Base-by-base conservation (phyloP, 1,284 basidiomycete species). In the Moesziomyces antarcticus region DNA sequence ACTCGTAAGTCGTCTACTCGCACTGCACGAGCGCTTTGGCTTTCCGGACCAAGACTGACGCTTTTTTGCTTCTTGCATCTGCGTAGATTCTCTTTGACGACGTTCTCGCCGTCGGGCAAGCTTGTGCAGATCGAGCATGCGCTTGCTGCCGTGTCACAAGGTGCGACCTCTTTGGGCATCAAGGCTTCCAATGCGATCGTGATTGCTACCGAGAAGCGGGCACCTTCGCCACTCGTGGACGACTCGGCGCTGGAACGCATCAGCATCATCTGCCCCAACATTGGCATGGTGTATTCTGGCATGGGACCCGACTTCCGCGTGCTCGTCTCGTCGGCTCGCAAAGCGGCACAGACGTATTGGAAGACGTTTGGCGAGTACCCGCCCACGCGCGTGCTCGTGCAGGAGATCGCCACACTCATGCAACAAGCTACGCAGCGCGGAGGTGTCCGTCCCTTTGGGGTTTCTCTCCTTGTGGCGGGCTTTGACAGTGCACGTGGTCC, bases 161-260 rank as follows among this genome's bases (percentile, higher is more conserved):
- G 97, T 52, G 96, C 95, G 47, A 99, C 97, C 35, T 95, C 92
- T 85, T 89, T 99, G 50, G 97, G 97, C 64, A 98, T 99, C 86
- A 99, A 99, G 89, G 97, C 97, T 37, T 93, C 95, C 44, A 98
- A 99, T 85, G 97, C 97, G 56, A 94, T 99, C 79, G 97, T 99
- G 70, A 94, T 99, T 77, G 97, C 97, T 27, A 98, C 97, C 3
- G 97, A 99, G 87, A 99, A 99, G 90, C 98, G 98, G 86, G 90
- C 94, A 10, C 94, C 95, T 18, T 99, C 97, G 20, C 91, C 97
- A 77, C 89, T 99, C 69, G 93, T 99, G 73, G 97, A 99, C 87
- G 94, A 97, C 85, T 93, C 93, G 18, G 93, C 96, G 87, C 89
- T 99, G 72, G 97, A 99, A 85, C 97, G 97, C 86, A 81, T 99